A percentile compares a stretch with the other conserved stretches of the same genome.
Evolutionary conservation across 176 grass and related monocot species (phyloP).

Genomic region (Oryza rufipogon): DNA sequence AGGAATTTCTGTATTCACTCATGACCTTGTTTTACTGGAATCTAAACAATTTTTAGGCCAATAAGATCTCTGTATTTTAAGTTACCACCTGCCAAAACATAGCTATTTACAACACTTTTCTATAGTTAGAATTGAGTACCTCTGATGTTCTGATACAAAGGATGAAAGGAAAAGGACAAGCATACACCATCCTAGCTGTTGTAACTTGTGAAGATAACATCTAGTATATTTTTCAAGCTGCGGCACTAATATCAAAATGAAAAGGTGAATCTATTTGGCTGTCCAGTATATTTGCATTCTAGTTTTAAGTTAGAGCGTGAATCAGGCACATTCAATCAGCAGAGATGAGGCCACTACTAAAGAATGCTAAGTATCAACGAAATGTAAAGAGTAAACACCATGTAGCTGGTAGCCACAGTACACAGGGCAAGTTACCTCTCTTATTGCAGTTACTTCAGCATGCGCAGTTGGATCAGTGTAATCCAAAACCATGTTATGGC

Average conservation of each 20-base stretch:
- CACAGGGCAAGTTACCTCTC: slow-evolving; percentile 62
- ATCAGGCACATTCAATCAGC: not conserved
- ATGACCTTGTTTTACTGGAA: not conserved
- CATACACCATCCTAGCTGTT: not conserved
- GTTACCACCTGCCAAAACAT: not conserved
- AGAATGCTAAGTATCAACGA: not conserved
- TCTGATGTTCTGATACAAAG: not conserved
- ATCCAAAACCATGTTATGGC: slow-evolving; percentile 94
- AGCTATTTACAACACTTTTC: not conserved
- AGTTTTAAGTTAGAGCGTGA: not conserved
- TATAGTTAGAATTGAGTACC: not conserved
- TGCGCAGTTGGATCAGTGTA: slow-evolving; percentile 87
- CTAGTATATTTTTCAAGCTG: not conserved
- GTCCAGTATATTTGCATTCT: not conserved
- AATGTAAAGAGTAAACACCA: not conserved
- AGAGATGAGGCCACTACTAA: not conserved
- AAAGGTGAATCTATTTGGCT: not conserved
- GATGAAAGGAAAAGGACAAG: not conserved
- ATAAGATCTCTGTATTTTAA: slow-evolving; percentile 18
- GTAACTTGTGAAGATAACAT: not conserved
- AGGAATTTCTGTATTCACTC: not conserved
- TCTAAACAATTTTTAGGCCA: slow-evolving; percentile 4
- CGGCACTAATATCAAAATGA: not conserved
- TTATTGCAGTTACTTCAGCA: slow-evolving; percentile 92
- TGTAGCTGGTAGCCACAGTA: not conserved